These are phyloP conservation scores for Lepidium africanum DNA, from an alignment of 345 rosid species.

Conservation along the genomic window DNA sequence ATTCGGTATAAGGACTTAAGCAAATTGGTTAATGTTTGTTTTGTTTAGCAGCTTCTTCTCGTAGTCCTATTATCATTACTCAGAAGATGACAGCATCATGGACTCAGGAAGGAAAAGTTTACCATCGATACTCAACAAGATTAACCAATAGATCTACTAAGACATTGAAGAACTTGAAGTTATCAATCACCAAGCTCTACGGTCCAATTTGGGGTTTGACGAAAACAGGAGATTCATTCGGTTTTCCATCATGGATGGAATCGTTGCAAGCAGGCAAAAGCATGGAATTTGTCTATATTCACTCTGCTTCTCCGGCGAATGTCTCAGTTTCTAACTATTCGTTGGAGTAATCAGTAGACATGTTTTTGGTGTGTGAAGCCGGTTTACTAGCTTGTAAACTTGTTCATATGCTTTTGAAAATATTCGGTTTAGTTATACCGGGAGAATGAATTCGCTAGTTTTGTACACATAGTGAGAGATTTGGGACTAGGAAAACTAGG, in stretches of 20 bases:
- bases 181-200: conserved; percentile 65
- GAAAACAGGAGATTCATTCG: conserved; percentile 42
- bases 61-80: conserved; percentile 41
- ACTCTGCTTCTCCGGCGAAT: conserved; percentile 62
- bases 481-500: neutral
- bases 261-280: conserved; percentile 63
- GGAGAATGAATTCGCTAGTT: neutral
- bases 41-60: conserved; percentile 38
- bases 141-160: conserved; percentile 61
- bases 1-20: neutral
- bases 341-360: conserved; percentile 40
- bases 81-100: conserved; percentile 73
- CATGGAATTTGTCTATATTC: conserved; percentile 81
- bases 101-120: conserved; percentile 49
- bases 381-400: conserved; percentile 29
- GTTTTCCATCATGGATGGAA: conserved; percentile 71
- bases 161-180: conserved; percentile 47
- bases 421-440: neutral
- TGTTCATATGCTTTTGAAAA: neutral
- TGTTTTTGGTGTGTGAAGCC: neutral
- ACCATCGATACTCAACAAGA: conserved; percentile 61
- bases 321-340: conserved; percentile 60
- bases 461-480: neutral
- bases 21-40: neutral
- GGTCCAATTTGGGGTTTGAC: conserved; percentile 90